A percentile compares a stretch with the other conserved stretches of the same genome.
phyloP scores from a whole-genome alignment of 1,284 basidiomycete species.

The Austroboletus novae-zelandiae region DNA sequence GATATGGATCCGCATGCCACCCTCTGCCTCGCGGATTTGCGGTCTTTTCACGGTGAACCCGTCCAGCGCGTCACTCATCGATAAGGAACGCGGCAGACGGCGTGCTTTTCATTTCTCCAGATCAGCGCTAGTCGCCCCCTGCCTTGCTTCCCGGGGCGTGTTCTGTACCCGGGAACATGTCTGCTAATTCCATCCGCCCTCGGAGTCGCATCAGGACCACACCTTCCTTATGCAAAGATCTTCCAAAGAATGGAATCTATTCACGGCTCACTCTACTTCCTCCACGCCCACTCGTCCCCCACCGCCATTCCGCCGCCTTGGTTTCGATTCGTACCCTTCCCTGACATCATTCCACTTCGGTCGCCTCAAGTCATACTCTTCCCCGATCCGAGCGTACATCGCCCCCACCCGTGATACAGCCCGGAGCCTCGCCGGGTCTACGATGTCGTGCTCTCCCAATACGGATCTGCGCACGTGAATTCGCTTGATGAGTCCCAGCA shows the following conservation, averaged over 20 bases:
- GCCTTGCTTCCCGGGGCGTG: slow-evolving; percentile 23
- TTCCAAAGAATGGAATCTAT: slow-evolving; percentile 24
- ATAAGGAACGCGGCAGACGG: slow-evolving; percentile 23
- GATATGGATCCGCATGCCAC: slow-evolving; percentile 27
- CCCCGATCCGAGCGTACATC: slow-evolving; percentile 53
- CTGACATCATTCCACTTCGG: slow-evolving; percentile 55
- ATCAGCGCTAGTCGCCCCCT: slow-evolving; percentile 22
- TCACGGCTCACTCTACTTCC: slow-evolving; percentile 3
- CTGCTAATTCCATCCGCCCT: slow-evolving; percentile 21
- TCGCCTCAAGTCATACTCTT: slow-evolving; percentile 57
- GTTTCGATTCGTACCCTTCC: slow-evolving; percentile 27
- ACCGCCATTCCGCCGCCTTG: slow-evolving; percentile 8
- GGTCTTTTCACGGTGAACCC: slow-evolving; percentile 3
- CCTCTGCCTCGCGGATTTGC: slow-evolving; percentile 28
- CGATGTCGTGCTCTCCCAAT: slow-evolving; percentile 46
- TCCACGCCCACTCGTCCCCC: slow-evolving; percentile 7
- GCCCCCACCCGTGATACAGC: slow-evolving; percentile 65
- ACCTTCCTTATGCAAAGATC: slow-evolving; percentile 13
- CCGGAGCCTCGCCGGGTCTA: slow-evolving; percentile 61
- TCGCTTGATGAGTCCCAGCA: slow-evolving; percentile 63
- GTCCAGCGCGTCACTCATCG: slow-evolving; percentile 20
- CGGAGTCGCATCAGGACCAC: slow-evolving; percentile 13
- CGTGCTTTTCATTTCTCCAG: slow-evolving; percentile 35
- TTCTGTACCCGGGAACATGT: slow-evolving; percentile 20
- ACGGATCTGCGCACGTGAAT: slow-evolving; percentile 60